phyloP scores from a whole-genome alignment of 768 basidiomycete species.

The Phallus indusiatus region DNA sequence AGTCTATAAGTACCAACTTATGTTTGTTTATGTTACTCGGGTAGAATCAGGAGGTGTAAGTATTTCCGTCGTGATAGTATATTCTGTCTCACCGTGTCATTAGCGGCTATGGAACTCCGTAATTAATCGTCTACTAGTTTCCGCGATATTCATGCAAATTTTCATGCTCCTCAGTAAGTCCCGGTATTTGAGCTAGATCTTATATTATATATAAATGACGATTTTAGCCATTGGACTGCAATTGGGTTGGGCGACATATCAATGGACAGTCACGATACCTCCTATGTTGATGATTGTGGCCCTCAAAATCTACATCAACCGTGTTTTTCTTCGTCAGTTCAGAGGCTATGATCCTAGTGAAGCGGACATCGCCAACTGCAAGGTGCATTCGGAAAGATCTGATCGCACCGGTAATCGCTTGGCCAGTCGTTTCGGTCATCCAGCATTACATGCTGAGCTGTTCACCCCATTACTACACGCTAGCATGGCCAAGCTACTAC shows the following conservation, averaged over 20 bases:
- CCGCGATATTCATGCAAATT: constrained; percentile 77
- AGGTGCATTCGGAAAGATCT: constrained; percentile 68
- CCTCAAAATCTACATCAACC: constrained; percentile 82
- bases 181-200: background rate
- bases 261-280: constrained; percentile 79
- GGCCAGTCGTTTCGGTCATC: constrained; percentile 91
- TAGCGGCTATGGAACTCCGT: constrained; percentile 95
- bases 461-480: constrained; percentile 86
- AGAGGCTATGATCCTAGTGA: constrained; percentile 78
- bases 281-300: constrained; percentile 67
- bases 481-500: constrained; percentile 71
- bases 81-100: constrained; percentile 2
- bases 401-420: constrained; percentile 68
- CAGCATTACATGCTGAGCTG: constrained; percentile 76
- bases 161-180: constrained; percentile 79
- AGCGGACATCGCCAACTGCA: constrained; percentile 60
- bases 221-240: constrained; percentile 75
- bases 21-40: constrained; percentile 85
- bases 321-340: constrained; percentile 59
- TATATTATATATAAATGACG: constrained; percentile 7
- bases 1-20: constrained; percentile 94
- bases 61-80: constrained; percentile 13
- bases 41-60: constrained; percentile 91
- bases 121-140: constrained; percentile 76
- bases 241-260: constrained; percentile 55